Conservation (phyloP, 495 filamentous ascomycete species). For the Diplogelasinospora grovesii region DNA sequence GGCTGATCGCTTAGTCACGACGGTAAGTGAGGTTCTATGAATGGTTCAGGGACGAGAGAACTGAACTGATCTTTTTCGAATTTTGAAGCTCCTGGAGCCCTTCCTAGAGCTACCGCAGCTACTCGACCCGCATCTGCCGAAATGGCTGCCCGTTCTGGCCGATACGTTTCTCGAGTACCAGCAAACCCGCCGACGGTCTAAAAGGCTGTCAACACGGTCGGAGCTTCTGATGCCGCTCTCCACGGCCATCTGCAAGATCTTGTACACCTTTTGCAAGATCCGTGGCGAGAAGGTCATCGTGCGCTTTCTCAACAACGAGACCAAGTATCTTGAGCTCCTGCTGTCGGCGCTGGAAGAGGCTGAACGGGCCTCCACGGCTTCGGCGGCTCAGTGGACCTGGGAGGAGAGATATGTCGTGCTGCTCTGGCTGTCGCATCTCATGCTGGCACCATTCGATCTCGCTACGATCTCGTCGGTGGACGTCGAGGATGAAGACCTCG, state of each 20-base stretch:
- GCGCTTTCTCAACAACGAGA: constrained; percentile 83
- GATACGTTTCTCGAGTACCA: constrained; percentile 68
- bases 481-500: constrained; percentile 29
- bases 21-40: constrained; percentile 27
- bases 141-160: constrained; percentile 64
- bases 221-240: constrained; percentile 51
- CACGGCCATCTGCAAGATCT: constrained; percentile 63
- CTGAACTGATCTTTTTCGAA: neutral
- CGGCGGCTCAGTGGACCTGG: constrained; percentile 53
- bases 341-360: constrained; percentile 56
- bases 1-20: constrained; percentile 34
- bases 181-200: constrained; percentile 31
- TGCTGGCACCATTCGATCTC: constrained; percentile 91
- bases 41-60: no score
- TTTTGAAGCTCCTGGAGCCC: constrained; percentile 60
- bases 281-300: constrained; percentile 87
- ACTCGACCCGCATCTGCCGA: constrained; percentile 78
- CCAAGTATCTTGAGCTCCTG: constrained; percentile 71
- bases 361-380: constrained; percentile 19
- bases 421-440: constrained; percentile 86
- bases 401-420: constrained; percentile 83
- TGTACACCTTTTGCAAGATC: constrained; percentile 93
- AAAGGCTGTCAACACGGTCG: constrained; percentile 24
- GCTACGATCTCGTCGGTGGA: constrained; percentile 66
- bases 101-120: constrained; percentile 97